Conservation (phyloP, 176 grass and related monocot genomes). For the Cocos nucifera region DNA sequence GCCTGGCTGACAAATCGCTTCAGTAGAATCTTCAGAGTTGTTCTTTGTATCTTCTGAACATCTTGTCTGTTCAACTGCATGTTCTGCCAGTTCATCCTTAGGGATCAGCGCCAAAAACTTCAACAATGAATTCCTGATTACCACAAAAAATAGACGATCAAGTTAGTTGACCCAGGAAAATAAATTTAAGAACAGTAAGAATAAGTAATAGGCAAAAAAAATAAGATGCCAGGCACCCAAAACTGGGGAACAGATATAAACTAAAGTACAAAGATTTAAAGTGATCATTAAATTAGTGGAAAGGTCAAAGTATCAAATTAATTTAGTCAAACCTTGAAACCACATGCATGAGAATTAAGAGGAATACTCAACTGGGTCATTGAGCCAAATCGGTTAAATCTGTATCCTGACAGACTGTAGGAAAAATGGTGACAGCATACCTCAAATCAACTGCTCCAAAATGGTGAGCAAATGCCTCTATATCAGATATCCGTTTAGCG, state of each 20-base stretch:
- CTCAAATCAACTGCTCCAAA: constrained; percentile 81
- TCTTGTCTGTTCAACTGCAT: constrained; percentile 7
- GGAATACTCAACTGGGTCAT: no score
- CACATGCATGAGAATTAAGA: no score
- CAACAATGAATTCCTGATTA: constrained; percentile 56
- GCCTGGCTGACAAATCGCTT: constrained; percentile 11
- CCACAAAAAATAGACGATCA: constrained; percentile 24
- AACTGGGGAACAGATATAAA: no score
- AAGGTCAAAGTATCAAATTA: no score
- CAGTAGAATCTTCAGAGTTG: constrained; percentile 13
- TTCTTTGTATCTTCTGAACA: constrained; percentile 22
- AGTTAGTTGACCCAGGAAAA: constrained; percentile 3
- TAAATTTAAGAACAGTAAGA: constrained; percentile 1
- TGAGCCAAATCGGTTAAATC: no score
- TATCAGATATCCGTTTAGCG: constrained; percentile 50
- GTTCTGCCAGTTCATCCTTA: constrained; percentile 27
- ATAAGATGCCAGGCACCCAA: no score
- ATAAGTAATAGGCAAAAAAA: neutral
- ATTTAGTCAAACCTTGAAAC: no score
- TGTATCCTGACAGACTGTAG: no score
- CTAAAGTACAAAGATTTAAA: no score
- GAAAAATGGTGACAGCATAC: constrained; percentile 28
- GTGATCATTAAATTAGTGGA: no score
- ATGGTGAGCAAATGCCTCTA: constrained; percentile 61
- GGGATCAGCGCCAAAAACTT: constrained; percentile 49